Percentiles rank a stretch among this genome's conserved stretches.
These are phyloP conservation scores for Starmera quercuum DNA, from an alignment of 805 yeast species.

Conservation along the genomic window DNA sequence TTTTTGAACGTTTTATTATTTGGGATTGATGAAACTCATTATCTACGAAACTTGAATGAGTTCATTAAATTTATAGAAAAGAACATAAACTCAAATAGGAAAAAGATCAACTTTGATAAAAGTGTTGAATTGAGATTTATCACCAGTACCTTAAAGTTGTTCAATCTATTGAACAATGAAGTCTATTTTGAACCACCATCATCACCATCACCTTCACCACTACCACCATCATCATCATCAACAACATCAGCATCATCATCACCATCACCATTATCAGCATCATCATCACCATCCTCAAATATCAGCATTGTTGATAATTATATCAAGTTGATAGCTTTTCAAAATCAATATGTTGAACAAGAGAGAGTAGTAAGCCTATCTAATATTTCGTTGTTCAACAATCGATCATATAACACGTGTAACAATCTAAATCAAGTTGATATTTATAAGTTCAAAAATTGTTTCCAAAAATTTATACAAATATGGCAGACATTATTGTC, in stretches of 20 bases:
- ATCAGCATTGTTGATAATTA: neutral
- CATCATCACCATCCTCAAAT: neutral
- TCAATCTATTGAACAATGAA: constrained; percentile 1
- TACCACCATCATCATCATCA: neutral
- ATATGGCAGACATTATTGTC: neutral
- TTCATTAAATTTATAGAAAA: constrained; percentile 13
- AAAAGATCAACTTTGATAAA: constrained; percentile 18
- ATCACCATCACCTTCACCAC: neutral
- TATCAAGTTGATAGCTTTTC: too few species aligned
- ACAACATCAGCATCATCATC: too few species aligned
- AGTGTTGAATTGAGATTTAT: constrained; percentile 12
- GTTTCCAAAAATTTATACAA: neutral
- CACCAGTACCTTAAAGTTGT: constrained; percentile 6
- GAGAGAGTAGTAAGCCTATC: too few species aligned
- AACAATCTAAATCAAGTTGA: neutral
- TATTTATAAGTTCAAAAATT: neutral
- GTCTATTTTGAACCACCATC: neutral
- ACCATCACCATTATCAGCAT: neutral
- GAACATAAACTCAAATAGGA: constrained; percentile 17
- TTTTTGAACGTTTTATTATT: constrained; percentile 12
- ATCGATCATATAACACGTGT: too few species aligned
- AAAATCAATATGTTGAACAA: too few species aligned
- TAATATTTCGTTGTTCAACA: neutral
- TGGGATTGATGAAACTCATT: constrained; percentile 9
- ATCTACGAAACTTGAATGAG: constrained; percentile 5